phyloP scores from a whole-genome alignment of 352 stramenopile genomes.

The Phytophthora vignae region DNA sequence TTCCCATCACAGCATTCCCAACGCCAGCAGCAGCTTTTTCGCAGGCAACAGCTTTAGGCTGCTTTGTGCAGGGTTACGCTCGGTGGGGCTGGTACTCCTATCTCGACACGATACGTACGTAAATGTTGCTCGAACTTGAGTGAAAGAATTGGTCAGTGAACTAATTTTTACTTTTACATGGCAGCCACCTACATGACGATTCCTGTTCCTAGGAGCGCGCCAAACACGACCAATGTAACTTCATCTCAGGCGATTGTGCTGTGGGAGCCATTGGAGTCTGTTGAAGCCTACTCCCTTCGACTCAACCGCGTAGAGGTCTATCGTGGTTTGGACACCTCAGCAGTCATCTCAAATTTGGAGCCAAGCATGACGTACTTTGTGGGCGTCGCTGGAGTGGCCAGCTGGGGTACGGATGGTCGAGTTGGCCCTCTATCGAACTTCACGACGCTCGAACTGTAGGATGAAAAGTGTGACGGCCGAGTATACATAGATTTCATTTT shows the following conservation, averaged over 20 bases:
- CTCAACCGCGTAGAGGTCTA: constrained; percentile 84
- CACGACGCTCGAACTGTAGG: constrained; percentile 48
- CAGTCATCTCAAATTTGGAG: constrained; percentile 50
- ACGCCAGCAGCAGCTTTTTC: constrained; percentile 59
- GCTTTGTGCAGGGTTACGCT: constrained; percentile 79
- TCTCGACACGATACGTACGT: constrained; percentile 70
- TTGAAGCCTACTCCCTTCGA: constrained; percentile 76
- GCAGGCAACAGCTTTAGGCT: constrained; percentile 62
- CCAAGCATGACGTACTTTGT: constrained; percentile 82
- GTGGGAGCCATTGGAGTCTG: constrained; percentile 57
- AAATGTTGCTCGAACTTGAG: too few species aligned
- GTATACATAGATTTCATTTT: not conserved
- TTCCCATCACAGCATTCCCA: constrained; percentile 79
- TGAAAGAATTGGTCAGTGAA: not conserved
- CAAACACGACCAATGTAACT: constrained; percentile 58
- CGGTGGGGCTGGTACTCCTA: constrained; percentile 81
- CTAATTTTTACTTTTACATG: not conserved
- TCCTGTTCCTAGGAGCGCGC: constrained; percentile 33
- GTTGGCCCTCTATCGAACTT: constrained; percentile 73
- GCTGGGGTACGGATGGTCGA: constrained; percentile 67
- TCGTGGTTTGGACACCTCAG: constrained; percentile 53
- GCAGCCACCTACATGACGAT: constrained; percentile 77
- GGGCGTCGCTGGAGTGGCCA: constrained; percentile 67
- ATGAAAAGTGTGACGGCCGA: not conserved
- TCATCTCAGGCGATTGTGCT: constrained; percentile 42